Evolutionary conservation across 495 filamentous ascomycete species (phyloP).

Genomic region (Chaetomium fimeti): DNA sequence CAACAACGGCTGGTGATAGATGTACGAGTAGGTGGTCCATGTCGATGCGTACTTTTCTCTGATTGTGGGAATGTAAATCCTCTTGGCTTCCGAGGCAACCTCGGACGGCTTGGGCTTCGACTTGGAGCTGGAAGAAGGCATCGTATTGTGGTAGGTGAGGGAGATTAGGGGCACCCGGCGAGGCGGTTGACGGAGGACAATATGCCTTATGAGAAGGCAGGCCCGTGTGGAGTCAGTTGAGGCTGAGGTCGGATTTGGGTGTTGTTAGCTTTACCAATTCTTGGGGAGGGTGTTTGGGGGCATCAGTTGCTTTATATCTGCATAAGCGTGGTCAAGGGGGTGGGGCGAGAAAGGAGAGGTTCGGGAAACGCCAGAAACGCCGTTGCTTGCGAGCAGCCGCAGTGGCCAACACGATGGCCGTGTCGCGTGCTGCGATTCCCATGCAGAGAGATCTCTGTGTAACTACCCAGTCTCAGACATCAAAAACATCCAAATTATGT

Average conservation of each 20-base stretch:
- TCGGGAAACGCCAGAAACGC: background rate
- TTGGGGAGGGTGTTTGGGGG: background rate
- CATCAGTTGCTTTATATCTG: slow-evolving; percentile 19
- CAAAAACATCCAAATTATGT: background rate
- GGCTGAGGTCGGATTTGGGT: background rate
- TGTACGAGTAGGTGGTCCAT: slow-evolving; percentile 49
- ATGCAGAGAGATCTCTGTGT: slow-evolving; percentile 15
- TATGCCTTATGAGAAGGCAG: background rate
- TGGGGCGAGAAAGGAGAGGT: background rate
- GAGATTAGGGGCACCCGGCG: background rate
- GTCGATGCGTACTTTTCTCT: slow-evolving; percentile 47
- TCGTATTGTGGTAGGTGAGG: slow-evolving; percentile 28
- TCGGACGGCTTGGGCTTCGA: slow-evolving; percentile 65
- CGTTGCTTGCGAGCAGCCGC: background rate
- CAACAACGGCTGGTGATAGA: slow-evolving; percentile 46
- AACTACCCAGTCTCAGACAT: slow-evolving; percentile 13
- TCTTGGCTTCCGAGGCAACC: slow-evolving; percentile 67
- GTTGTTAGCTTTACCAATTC: background rate
- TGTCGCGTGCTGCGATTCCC: slow-evolving; percentile 15
- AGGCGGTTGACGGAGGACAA: background rate
- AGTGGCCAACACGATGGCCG: background rate
- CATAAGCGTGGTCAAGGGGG: slow-evolving; percentile 2
- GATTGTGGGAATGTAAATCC: slow-evolving; percentile 59
- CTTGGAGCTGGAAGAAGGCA: slow-evolving; percentile 50
- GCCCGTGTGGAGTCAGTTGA: background rate